These are phyloP conservation scores for Austroboletus novae-zelandiae DNA, from an alignment of 1,284 basidiomycete species.

Conservation along the genomic window DNA sequence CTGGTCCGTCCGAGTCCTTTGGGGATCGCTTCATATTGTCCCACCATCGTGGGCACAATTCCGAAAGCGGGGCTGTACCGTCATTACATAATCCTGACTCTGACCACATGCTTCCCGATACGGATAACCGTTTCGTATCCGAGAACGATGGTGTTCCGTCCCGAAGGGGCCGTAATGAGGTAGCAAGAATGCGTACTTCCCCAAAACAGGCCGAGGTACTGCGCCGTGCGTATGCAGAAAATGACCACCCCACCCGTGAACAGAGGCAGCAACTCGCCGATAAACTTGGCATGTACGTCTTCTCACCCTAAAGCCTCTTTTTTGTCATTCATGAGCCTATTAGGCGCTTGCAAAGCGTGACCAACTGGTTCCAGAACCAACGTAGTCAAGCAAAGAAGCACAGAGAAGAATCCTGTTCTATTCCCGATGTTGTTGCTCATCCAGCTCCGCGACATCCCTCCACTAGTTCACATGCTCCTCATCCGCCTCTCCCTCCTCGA, in stretches of 20 bases:
- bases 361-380: constrained; percentile 84
- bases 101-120: constrained; percentile 28
- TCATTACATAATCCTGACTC: constrained; percentile 30
- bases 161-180: constrained; percentile 31
- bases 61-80: constrained; percentile 27
- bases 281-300: constrained; percentile 68
- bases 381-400: constrained; percentile 67
- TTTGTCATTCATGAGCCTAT: constrained; percentile 15
- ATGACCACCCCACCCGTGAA: constrained; percentile 64
- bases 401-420: constrained; percentile 46
- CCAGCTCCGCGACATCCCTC: constrained; percentile 25
- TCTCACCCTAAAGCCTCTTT: constrained; percentile 9
- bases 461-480: constrained; percentile 10
- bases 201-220: constrained; percentile 65
- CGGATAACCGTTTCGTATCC: constrained; percentile 36
- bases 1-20: constrained; percentile 30
- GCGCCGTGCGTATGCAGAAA: constrained; percentile 56
- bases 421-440: constrained; percentile 16
- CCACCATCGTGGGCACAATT: constrained; percentile 34
- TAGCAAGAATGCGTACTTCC: constrained; percentile 54
- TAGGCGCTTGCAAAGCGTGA: constrained; percentile 74
- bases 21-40: constrained; percentile 33
- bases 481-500: constrained; percentile 41
- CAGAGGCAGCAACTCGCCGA: constrained; percentile 61
- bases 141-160: constrained; percentile 34